Evolutionary conservation across 108 stramenopile species (phyloP).

Genomic region (Chaetoceros tenuissimus): DNA sequence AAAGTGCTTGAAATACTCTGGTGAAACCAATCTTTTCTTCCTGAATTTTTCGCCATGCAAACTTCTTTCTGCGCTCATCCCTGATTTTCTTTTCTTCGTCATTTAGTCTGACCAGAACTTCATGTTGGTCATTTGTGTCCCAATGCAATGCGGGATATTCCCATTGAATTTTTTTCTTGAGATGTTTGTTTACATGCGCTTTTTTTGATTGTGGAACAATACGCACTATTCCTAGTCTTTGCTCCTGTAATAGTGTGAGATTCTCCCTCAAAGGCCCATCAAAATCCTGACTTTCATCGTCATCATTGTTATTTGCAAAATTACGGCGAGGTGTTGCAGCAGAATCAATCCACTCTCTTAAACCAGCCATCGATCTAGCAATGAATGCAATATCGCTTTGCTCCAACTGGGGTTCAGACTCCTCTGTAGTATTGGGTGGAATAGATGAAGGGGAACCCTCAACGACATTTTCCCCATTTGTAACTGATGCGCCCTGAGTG

Average conservation of each 20-base stretch:
- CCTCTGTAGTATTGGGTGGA: no score
- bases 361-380: constrained; percentile 54
- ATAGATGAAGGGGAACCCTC: no score
- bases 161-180: constrained; percentile 66
- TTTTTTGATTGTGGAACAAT: neutral
- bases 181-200: constrained; percentile 28
- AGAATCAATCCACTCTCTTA: constrained; percentile 79
- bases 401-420: neutral
- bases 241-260: neutral
- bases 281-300: no score
- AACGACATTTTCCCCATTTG: no score
- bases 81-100: constrained; percentile 39
- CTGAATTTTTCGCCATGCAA: constrained; percentile 53
- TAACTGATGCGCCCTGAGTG: no score
- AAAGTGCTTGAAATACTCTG: constrained; percentile 64
- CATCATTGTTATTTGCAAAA: constrained; percentile 9
- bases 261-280: neutral
- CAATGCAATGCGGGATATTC: constrained; percentile 66
- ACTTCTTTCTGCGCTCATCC: constrained; percentile 29
- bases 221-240: neutral
- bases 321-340: constrained; percentile 11
- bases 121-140: constrained; percentile 52
- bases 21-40: constrained; percentile 52
- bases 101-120: constrained; percentile 52
- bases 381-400: constrained; percentile 44